These are phyloP conservation scores for Colletotrichum sp. DNA, from an alignment of 2,329 filamentous ascomycete genomes.

Conservation along the genomic window DNA sequence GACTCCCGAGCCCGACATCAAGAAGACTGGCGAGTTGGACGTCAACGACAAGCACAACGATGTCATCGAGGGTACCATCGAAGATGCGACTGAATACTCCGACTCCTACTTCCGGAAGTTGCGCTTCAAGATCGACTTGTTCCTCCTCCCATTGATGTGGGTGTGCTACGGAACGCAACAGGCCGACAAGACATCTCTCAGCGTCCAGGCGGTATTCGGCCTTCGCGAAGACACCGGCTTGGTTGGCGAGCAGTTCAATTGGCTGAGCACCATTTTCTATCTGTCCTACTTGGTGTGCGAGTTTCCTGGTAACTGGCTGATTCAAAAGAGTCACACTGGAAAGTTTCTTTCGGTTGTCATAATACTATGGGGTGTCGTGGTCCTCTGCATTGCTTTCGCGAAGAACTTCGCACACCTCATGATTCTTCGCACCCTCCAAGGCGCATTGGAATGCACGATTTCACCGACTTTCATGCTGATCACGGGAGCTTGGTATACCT, in stretches of 20 bases:
- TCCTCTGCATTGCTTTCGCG: slow-evolving; percentile 31
- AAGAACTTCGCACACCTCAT: slow-evolving; percentile 32
- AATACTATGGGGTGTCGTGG: slow-evolving; percentile 32
- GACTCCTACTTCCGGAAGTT: slow-evolving; percentile 29
- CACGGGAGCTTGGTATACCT: slow-evolving; percentile 35
- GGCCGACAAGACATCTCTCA: slow-evolving; percentile 33
- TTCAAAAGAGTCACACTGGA: slow-evolving; percentile 28
- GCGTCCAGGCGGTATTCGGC: slow-evolving; percentile 31
- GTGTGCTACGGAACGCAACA: slow-evolving; percentile 30
- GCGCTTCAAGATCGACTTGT: slow-evolving; percentile 32
- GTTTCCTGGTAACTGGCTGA: slow-evolving; percentile 27
- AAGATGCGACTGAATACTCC: slow-evolving; percentile 22
- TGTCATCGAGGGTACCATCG: neutral
- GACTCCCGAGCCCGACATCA: neutral
- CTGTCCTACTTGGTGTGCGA: slow-evolving; percentile 31
- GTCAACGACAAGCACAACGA: neutral
- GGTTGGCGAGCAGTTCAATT: slow-evolving; percentile 32
- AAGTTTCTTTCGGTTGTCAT: slow-evolving; percentile 37
- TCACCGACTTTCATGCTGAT: slow-evolving; percentile 34
- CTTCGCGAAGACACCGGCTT: slow-evolving; percentile 30
- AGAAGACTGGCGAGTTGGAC: neutral
- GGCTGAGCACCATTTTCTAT: slow-evolving; percentile 33
- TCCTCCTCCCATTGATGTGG: slow-evolving; percentile 33
- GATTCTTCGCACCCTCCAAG: slow-evolving; percentile 31
- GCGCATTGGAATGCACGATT: slow-evolving; percentile 32